Percentiles rank a stretch among this genome's conserved stretches.
Evolutionary conservation across 345 rosid species (phyloP).

Genomic region (Cardamine resedifolia): DNA sequence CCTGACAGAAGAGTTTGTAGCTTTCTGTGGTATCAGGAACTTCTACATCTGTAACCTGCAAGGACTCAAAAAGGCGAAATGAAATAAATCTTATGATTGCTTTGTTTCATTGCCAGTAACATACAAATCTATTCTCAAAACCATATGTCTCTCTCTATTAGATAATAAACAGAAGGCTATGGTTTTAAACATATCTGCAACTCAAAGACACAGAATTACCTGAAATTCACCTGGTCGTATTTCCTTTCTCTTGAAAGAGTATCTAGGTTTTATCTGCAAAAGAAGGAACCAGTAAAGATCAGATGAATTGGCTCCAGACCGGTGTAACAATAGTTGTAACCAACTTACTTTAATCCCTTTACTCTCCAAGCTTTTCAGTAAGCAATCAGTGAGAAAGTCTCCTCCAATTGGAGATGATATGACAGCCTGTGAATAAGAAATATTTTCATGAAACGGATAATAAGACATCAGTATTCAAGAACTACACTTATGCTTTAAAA

Average conservation of each 20-base stretch:
- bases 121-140: neutral
- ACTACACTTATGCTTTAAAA: no score
- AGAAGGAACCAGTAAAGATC: slow-evolving; percentile 13
- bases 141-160: neutral
- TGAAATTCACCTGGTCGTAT: slow-evolving; percentile 85
- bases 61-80: slow-evolving; percentile 4
- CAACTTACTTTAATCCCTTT: slow-evolving; percentile 83
- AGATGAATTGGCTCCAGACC: neutral
- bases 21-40: slow-evolving; percentile 80
- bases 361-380: slow-evolving; percentile 92
- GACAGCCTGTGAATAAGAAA: no score
- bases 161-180: neutral
- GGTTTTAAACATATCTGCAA: neutral
- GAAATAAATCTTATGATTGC: neutral
- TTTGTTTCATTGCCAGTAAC: neutral
- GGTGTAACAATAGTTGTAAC: slow-evolving; percentile 1
- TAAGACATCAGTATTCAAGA: no score
- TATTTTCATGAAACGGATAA: no score
- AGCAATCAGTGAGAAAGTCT: slow-evolving; percentile 85
- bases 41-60: slow-evolving; percentile 69
- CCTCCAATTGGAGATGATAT: slow-evolving; percentile 81
- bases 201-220: slow-evolving; percentile 37
- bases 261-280: slow-evolving; percentile 89
- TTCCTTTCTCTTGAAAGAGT: slow-evolving; percentile 93
- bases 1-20: slow-evolving; percentile 88